Evolutionary conservation across 169 alveolate genomes (phyloP).

Genomic region (Plasmodium billcollinsi): DNA sequence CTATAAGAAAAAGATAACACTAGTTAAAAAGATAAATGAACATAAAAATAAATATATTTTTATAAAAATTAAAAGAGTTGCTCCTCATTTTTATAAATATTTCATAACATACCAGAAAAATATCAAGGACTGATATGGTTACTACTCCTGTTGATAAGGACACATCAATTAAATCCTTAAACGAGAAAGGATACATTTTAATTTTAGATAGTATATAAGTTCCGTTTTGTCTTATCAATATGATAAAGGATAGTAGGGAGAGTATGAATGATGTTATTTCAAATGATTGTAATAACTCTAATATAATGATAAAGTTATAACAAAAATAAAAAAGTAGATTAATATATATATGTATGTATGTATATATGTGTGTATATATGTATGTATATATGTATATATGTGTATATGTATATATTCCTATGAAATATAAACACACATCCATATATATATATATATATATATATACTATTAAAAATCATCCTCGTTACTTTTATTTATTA

Average conservation of each 20-base stretch:
- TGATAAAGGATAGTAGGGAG: conserved; percentile 27
- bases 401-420: background rate
- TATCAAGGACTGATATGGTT: conserved; percentile 61
- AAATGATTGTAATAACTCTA: conserved; percentile 28
- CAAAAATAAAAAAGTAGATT: no score
- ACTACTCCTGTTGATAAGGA: conserved; percentile 44
- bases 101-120: conserved; percentile 13
- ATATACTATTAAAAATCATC: background rate
- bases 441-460: background rate
- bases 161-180: conserved; percentile 59
- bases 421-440: no score
- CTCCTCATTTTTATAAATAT: no score
- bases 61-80: background rate
- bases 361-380: background rate
- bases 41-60: background rate
- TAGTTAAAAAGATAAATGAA: background rate
- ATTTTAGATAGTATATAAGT: conserved; percentile 43
- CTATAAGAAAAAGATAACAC: conserved; percentile 4
- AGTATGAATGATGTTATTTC: conserved; percentile 22
- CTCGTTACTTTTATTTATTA: conserved; percentile 32
- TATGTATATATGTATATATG: background rate
- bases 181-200: conserved; percentile 66
- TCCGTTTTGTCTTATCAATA: conserved; percentile 58
- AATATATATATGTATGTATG: background rate
- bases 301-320: background rate